Percentiles rank a stretch among this genome's conserved stretches.
These are phyloP conservation scores for Cladosporium sp. DNA, from an alignment of 2,329 filamentous ascomycete species.

Conservation along the genomic window DNA sequence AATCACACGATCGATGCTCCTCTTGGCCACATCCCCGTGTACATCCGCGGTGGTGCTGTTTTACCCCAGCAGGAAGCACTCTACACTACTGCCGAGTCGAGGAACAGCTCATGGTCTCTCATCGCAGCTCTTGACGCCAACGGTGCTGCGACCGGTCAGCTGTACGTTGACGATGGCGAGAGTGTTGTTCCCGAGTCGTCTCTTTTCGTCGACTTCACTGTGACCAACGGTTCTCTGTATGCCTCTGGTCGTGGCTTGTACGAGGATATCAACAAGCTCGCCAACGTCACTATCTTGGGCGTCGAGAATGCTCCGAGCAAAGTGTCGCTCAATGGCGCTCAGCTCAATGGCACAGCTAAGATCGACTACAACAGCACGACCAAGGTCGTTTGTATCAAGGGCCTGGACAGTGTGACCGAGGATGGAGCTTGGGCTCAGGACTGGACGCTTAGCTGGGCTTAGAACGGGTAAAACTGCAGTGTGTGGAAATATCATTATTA, in stretches of 20 bases:
- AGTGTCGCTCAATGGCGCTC: constrained; percentile 55
- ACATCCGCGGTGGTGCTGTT: constrained; percentile 67
- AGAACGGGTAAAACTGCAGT: background rate
- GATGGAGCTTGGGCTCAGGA: constrained; percentile 58
- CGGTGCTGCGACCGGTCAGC: constrained; percentile 59
- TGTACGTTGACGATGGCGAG: constrained; percentile 78
- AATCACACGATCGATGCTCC: constrained; percentile 65
- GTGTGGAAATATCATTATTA: background rate
- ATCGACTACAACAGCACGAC: constrained; percentile 50
- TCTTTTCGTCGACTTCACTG: constrained; percentile 53
- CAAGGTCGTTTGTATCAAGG: constrained; percentile 54
- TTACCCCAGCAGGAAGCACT: constrained; percentile 69
- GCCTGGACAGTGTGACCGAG: constrained; percentile 51
- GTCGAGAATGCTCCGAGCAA: constrained; percentile 43
- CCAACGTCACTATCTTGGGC: constrained; percentile 65
- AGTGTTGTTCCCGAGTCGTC: constrained; percentile 60
- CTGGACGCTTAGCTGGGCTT: constrained; percentile 53
- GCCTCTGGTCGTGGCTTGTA: constrained; percentile 56
- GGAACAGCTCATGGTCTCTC: constrained; percentile 67
- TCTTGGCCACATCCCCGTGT: constrained; percentile 70
- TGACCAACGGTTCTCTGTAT: constrained; percentile 50
- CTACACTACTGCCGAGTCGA: constrained; percentile 65
- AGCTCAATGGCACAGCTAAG: constrained; percentile 35
- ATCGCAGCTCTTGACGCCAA: constrained; percentile 61
- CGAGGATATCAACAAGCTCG: constrained; percentile 59